A percentile compares a stretch with the other conserved stretches of the same genome.
These are phyloP conservation scores for Escovopsis sp. DNA, from an alignment of 2,329 filamentous ascomycete genomes.

Conservation along the genomic window DNA sequence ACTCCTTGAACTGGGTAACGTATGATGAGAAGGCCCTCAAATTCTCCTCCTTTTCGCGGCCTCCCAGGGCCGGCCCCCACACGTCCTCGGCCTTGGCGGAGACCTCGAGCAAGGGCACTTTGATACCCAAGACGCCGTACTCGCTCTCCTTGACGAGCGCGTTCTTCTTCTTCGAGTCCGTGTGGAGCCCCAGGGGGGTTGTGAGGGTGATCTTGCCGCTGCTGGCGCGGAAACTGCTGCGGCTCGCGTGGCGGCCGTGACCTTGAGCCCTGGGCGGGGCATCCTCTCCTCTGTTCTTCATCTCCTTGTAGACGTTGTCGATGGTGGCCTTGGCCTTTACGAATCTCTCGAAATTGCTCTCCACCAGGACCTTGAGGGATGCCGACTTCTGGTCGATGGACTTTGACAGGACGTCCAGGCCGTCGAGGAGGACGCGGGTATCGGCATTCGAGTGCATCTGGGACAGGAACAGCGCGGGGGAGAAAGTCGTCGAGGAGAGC, in stretches of 20 bases:
- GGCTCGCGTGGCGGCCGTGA: conserved; percentile 50
- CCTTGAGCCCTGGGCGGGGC: conserved; percentile 22
- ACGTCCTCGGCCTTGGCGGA: conserved; percentile 92
- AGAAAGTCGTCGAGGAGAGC: conserved; percentile 90
- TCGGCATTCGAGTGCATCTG: conserved; percentile 81
- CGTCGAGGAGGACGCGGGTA: conserved; percentile 64
- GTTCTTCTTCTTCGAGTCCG: conserved; percentile 64
- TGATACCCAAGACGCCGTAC: conserved; percentile 79
- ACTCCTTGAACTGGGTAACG: conserved; percentile 64
- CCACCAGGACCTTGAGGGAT: conserved; percentile 87
- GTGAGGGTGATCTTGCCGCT: conserved; percentile 22
- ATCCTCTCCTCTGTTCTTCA: conserved; percentile 60
- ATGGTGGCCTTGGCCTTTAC: conserved; percentile 95
- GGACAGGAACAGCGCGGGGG: conserved; percentile 78
- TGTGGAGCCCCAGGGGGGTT: conserved; percentile 23
- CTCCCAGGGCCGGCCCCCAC: conserved; percentile 87
- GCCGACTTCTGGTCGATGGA: conserved; percentile 98
- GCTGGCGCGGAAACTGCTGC: conserved; percentile 42
- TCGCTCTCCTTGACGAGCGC: conserved; percentile 86
- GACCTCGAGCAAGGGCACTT: conserved; percentile 73
- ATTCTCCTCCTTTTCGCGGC: conserved; percentile 78
- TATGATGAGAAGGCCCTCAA: conserved; percentile 64
- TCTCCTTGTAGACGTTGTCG: conserved; percentile 96
- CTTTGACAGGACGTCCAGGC: conserved; percentile 70
- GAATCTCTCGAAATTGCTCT: conserved; percentile 97